Conservation (phyloP, 495 filamentous ascomycete genomes). For the Hypoxylon lienhwacheense region DNA sequence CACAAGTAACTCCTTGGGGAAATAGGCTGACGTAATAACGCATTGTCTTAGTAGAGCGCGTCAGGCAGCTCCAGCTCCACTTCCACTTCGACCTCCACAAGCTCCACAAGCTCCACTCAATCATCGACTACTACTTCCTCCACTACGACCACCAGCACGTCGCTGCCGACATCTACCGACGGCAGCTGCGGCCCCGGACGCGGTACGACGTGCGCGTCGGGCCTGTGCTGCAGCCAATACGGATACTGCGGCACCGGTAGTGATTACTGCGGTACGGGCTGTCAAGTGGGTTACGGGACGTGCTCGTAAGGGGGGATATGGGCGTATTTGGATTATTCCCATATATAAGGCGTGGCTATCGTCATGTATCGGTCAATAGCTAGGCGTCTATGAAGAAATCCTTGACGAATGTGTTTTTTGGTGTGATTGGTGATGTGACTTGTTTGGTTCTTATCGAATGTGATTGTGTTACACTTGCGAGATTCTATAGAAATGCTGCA, state of each 20-base stretch:
- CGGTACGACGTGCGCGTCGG: not conserved
- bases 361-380: no score
- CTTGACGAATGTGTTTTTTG: no score
- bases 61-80: not conserved
- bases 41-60: slow-evolving; percentile 5
- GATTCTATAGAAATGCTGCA: no score
- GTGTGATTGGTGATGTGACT: no score
- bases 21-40: slow-evolving; percentile 10
- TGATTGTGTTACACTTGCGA: no score
- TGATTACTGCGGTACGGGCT: slow-evolving; percentile 56
- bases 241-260: slow-evolving; percentile 54
- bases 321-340: not conserved
- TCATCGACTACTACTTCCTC: not conserved
- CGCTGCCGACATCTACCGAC: slow-evolving; percentile 9
- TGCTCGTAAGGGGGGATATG: slow-evolving; percentile 30
- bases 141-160: not conserved
- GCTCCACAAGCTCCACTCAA: not conserved
- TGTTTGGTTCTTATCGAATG: no score
- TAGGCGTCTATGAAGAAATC: no score
- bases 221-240: slow-evolving; percentile 47
- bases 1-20: no score
- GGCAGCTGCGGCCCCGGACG: slow-evolving; percentile 13
- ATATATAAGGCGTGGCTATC: not conserved
- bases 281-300: slow-evolving; percentile 47
- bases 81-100: slow-evolving; percentile 4